Base-by-base conservation (phyloP, 805 yeast species). In the Lipomyces spencermartinsiae region DNA sequence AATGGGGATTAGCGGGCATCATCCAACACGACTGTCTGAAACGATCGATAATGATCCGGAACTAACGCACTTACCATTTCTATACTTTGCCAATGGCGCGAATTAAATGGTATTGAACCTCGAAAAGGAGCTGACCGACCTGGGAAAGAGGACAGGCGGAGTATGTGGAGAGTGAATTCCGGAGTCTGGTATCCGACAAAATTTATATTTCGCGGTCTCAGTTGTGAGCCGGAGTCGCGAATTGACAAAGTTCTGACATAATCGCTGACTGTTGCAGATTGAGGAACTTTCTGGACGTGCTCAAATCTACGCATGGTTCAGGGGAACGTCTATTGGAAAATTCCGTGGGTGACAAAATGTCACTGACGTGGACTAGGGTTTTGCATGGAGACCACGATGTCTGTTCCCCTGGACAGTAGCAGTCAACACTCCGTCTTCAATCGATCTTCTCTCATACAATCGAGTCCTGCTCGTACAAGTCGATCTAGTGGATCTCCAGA, bases 281-380 rank as follows among this genome's bases (percentile, higher is more conserved):
- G 29, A 19, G 63, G 63, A 61, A 61, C 59, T 61, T 61, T 61
- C 63, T 61, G 59, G 63, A 61, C 63, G 63, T 39, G 61, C 46
- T 29, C 58, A 25, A 8, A 49, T 19, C 16, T 46, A 49, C 61
- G 63, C 63, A 14, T 25, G 29, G 39, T 43, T 43, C 49, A 43
- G 49, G 49, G 49, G 49, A n/a, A n/a, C 9, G n/a, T 37, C 43
- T 9, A 12, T 12, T 12, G 39, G 5, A 37, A 1, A 14, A 37
- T 4, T 12, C 12, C 5, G 0, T 12, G 16, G 5, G 43, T 37
- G 43, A 37, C 43, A 10, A 12, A 37, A 12, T 37, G 43, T 12
- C 43, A 37, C 14, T 5, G 5, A 0, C 16, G 29, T 35, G 49
- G 49, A 22, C 49, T 43, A 43, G 49, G 49, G 49, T 43, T 43